Conservation (phyloP, 106 monocot genomes). For the Dendrobium catenatum region DNA sequence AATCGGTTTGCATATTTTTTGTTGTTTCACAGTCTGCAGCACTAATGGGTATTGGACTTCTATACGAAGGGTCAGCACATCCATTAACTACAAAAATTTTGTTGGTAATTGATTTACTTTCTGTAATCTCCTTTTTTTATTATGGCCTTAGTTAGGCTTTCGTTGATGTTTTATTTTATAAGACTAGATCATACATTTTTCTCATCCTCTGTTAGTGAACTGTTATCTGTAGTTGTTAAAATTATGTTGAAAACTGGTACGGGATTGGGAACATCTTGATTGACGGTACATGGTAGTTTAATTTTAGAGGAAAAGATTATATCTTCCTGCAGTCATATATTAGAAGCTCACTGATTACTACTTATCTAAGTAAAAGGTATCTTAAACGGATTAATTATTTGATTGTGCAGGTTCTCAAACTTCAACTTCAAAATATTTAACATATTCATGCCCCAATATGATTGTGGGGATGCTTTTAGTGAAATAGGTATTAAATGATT, state of each 20-base stretch:
- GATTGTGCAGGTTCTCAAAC: too few species aligned
- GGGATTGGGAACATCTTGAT: neutral
- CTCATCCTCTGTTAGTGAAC: neutral
- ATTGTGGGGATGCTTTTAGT: too few species aligned
- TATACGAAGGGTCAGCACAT: conserved; percentile 94
- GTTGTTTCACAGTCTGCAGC: conserved; percentile 62
- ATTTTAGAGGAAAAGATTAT: too few species aligned
- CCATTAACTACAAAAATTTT: conserved; percentile 92
- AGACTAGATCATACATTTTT: neutral
- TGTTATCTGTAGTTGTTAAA: neutral
- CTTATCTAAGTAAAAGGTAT: too few species aligned
- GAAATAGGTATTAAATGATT: too few species aligned
- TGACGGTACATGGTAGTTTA: too few species aligned
- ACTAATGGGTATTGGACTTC: conserved; percentile 80
- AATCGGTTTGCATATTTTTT: conserved; percentile 8
- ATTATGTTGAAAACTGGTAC: neutral
- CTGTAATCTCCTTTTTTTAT: conserved; percentile 2
- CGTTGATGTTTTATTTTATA: neutral
- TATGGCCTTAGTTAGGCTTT: neutral
- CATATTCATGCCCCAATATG: too few species aligned
- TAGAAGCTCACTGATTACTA: too few species aligned
- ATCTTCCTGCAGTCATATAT: too few species aligned
- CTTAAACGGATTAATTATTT: too few species aligned
- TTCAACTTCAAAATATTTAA: too few species aligned
- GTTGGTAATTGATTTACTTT: conserved; percentile 41